Evolutionary conservation across 768 basidiomycete genomes (phyloP).

Genomic region (Pleurotus pulmonarius): DNA sequence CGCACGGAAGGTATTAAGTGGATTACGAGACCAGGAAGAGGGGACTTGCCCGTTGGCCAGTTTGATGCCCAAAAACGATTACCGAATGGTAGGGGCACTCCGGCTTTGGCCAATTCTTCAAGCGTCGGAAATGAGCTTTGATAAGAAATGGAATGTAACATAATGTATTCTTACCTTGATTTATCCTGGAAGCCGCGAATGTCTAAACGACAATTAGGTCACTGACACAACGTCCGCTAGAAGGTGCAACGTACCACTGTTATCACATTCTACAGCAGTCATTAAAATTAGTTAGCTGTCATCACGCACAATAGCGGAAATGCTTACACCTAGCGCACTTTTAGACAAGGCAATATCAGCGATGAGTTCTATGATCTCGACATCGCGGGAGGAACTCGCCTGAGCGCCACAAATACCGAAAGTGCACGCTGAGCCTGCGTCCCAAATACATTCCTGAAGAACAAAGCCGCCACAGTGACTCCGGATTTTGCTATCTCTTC

Average conservation of each 20-base stretch:
- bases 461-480: slow-evolving; percentile 55
- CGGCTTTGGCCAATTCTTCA: slow-evolving; percentile 58
- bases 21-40: slow-evolving; percentile 51
- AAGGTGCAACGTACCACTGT: slow-evolving; percentile 16
- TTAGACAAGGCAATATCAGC: no score
- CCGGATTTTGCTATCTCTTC: slow-evolving; percentile 43
- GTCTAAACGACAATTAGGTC: slow-evolving; percentile 26
- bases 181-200: slow-evolving; percentile 46
- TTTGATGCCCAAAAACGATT: slow-evolving; percentile 61
- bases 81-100: slow-evolving; percentile 54
- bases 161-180: slow-evolving; percentile 34
- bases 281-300: not conserved
- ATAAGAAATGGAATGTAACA: not conserved
- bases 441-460: slow-evolving; percentile 60
- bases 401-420: slow-evolving; percentile 53
- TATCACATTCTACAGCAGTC: slow-evolving; percentile 16
- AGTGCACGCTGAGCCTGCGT: slow-evolving; percentile 46
- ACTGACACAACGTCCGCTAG: not conserved
- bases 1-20: slow-evolving; percentile 50
- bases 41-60: slow-evolving; percentile 56
- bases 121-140: not conserved
- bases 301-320: no score
- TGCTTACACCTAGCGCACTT: no score
- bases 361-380: no score
- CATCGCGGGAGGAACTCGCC: slow-evolving; percentile 23